Percentiles rank a stretch among this genome's conserved stretches.
These are phyloP conservation scores for Stylosanthes scabra DNA, from an alignment of 331 rosid species.

Conservation along the genomic window DNA sequence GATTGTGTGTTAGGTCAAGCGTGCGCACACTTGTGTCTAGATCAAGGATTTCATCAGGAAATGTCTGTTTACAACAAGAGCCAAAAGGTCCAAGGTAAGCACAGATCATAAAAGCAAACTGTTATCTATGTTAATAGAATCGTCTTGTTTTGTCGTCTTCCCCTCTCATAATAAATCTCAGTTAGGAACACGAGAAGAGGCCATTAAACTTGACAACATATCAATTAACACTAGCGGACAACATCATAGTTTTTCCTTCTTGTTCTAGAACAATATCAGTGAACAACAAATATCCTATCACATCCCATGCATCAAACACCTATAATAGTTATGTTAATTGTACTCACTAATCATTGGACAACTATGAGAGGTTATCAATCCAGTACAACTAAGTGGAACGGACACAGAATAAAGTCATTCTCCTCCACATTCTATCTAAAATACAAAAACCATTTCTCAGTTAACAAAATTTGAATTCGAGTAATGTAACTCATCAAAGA, in stretches of 20 bases:
- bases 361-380: background rate
- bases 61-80: constrained; percentile 55
- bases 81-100: constrained; percentile 31
- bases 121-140: background rate
- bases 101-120: background rate
- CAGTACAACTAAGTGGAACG: background rate
- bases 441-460: too few species aligned
- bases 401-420: too few species aligned
- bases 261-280: background rate
- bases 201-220: constrained; percentile 11
- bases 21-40: constrained; percentile 81
- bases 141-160: background rate
- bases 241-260: background rate
- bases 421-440: too few species aligned
- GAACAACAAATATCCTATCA: background rate
- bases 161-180: background rate
- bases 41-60: constrained; percentile 84
- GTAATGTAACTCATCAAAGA: background rate
- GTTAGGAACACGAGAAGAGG: background rate
- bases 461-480: background rate
- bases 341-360: too few species aligned
- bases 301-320: constrained; percentile 25
- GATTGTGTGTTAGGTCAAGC: constrained; percentile 86
- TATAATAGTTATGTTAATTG: too few species aligned
- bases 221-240: background rate